Evolutionary conservation across 805 yeast genomes (phyloP), one percentile per base, ranked within the genome.

Genomic region (Metschnikowia anglica): DNA sequence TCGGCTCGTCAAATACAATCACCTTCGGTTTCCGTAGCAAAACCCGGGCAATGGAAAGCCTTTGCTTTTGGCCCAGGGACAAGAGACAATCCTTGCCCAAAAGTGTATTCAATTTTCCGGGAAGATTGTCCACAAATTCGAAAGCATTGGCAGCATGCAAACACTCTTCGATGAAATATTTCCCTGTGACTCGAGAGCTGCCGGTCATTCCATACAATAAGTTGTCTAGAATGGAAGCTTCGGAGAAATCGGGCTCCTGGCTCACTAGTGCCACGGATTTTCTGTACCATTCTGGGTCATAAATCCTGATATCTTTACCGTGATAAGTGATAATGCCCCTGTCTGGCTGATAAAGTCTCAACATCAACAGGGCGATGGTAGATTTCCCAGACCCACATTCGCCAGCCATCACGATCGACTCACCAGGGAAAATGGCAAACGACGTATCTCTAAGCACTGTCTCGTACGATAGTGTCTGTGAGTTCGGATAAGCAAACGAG

Each of bases 321-420:
- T 72, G 76, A 7, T 84, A 47, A 8, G 57, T 53, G 2, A 84
- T 63, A 0, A 63, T 40, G 0, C 78, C 74, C 0, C 62, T 49
- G 2, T 62, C 51, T 2, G 72, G 64, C 1, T 59, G 59, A 46
- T 79, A 79, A 1, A 90, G 61, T 37, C 83, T 67, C 1, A 81
- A 61, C 0, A 90, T 49, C 10, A 90, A 52, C 1, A 73, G 67
- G 0, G 80, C 63, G 1, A 91, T 48, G 0, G 98, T 88, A 0
- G 97, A 85, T 61, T 93, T 93, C 0, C 99, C 99, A 11, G 84
- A 76, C 0, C 99, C 99, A 2, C 97, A 87, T 26, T 77, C 80
- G 0, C 99, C 99, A 3, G 83, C 78, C 1, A 93, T 61, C 0
- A 87, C 93, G 16, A 85, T 68, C 0, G 77, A 67, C 43, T 79